Evolutionary conservation across 2,329 filamentous ascomycete genomes (phyloP).

Genomic region (Penicillium expansum): DNA sequence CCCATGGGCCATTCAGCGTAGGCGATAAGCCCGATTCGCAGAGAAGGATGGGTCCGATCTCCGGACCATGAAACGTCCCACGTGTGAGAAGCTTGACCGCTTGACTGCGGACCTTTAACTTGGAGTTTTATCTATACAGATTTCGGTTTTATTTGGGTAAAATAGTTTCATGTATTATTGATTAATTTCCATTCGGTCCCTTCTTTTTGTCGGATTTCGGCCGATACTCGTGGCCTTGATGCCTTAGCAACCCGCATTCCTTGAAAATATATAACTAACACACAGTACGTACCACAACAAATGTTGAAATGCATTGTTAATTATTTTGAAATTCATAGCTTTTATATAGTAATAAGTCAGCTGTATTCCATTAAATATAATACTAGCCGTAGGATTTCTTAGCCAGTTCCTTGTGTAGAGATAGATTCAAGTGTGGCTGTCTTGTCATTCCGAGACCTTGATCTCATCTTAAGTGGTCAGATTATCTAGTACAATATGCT

Average conservation of each 20-base stretch:
- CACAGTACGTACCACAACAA: too few species aligned
- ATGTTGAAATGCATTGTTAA: background rate
- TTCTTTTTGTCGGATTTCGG: background rate
- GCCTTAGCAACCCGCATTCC: background rate
- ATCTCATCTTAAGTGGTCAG: background rate
- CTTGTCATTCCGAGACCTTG: background rate
- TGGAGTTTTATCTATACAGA: background rate
- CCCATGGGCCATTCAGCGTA: constrained; percentile 13
- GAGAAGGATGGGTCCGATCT: constrained; percentile 20
- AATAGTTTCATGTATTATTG: background rate
- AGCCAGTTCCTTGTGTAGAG: background rate
- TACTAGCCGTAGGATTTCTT: background rate
- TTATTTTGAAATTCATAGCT: too few species aligned
- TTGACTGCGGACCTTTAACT: constrained; percentile 1
- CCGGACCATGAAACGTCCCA: constrained; percentile 23
- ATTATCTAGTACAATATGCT: background rate
- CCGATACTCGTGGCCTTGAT: background rate
- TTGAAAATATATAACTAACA: background rate
- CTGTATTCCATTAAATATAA: background rate
- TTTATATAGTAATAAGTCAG: too few species aligned
- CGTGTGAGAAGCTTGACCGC: constrained; percentile 31
- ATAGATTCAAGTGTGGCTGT: background rate
- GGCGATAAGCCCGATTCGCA: constrained; percentile 5
- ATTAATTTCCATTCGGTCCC: background rate
- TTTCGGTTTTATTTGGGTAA: background rate